Evolutionary conservation across 345 rosid species (phyloP), one percentile per base, ranked within the genome.

Genomic region (Hirschfeldia incana): DNA sequence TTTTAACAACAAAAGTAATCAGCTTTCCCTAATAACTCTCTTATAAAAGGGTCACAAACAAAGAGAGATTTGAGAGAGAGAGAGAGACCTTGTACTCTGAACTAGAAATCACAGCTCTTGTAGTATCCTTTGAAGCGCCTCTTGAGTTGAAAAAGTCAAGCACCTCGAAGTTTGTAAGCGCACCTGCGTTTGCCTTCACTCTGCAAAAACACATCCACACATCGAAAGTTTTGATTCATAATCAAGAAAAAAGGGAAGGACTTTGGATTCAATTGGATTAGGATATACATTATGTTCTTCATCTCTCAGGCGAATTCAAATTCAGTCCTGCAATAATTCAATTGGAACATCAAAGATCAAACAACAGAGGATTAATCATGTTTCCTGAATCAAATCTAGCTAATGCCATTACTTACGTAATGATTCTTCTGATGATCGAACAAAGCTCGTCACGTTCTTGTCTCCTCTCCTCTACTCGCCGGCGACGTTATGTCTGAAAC

Each of bases 51-150:
- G 36, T 6, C 1, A 65, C 27, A 34, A 13, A 46, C 61, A 64
- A 4, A 71, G 6, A 12, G 0, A 7, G 39, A 10, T 29, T 29
- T 29, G 1, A 42, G 42, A 5, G 58, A 59, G 33, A 91, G 13
- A 42, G 49, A 42, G 49, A 42, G 13, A 42, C 98, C 92, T 89
- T 87, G 67, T 83, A 90, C 37, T 91, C 97, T 6, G 97, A 93
- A 34, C 81, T 87, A 36, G 86, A 79, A 10, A 9, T 39, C 46
- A 39, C 10, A 78, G 90, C 91, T 78, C 91, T 83, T 8, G 91
- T 85, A 13, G 83, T 68, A 77, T 87, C 93, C 82, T 81, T 89
- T 27, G 94, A 86, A 62, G 94, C 98, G 73, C 97, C 99, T 85
- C 90, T 86, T 37, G 97, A 85, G 66, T 69, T 85, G 13, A 91